phyloP scores from a whole-genome alignment of 495 filamentous ascomycete genomes.

The Neurospora africana region DNA sequence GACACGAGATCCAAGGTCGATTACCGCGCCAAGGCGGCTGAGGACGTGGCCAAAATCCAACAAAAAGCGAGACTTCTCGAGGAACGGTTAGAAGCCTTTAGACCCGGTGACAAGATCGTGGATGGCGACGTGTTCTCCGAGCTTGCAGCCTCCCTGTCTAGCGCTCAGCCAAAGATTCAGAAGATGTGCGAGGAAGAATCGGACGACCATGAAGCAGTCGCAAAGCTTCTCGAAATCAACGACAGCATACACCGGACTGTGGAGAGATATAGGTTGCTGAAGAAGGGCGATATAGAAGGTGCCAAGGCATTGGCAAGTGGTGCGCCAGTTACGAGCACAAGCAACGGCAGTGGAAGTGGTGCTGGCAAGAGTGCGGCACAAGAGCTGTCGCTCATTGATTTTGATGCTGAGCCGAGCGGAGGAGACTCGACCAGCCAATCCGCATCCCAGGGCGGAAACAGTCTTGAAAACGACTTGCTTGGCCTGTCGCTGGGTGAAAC shows the following conservation, averaged over 20 bases:
- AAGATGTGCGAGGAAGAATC: conserved; percentile 99
- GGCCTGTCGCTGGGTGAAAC: conserved; percentile 42
- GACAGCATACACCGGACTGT: conserved; percentile 97
- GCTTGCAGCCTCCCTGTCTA: conserved; percentile 81
- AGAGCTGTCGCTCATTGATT: conserved; percentile 89
- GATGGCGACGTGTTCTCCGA: conserved; percentile 96
- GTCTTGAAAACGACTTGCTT: conserved; percentile 43
- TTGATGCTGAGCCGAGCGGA: conserved; percentile 57
- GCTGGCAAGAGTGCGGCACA: conserved; percentile 58
- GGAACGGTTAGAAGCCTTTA: conserved; percentile 79
- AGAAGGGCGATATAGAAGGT: conserved; percentile 83
- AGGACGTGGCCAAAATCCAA: conserved; percentile 87
- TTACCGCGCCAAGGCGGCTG: conserved; percentile 92
- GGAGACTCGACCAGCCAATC: conserved; percentile 19
- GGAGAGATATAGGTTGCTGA: conserved; percentile 85
- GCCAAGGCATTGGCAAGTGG: conserved; percentile 78
- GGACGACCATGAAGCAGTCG: conserved; percentile 89
- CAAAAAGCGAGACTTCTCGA: conserved; percentile 86
- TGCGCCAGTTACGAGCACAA: conserved; percentile 45
- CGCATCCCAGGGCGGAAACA: conserved; percentile 15
- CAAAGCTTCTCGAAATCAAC: conserved; percentile 92
- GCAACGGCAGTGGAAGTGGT: conserved; percentile 49
- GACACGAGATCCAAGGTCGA: conserved; percentile 93
- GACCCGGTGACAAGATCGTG: conserved; percentile 68
- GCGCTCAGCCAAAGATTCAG: conserved; percentile 95